Percentiles rank a stretch among this genome's conserved stretches.
phyloP scores from a whole-genome alignment of 345 rosid genomes.

The Bretschneidera sinensis region DNA sequence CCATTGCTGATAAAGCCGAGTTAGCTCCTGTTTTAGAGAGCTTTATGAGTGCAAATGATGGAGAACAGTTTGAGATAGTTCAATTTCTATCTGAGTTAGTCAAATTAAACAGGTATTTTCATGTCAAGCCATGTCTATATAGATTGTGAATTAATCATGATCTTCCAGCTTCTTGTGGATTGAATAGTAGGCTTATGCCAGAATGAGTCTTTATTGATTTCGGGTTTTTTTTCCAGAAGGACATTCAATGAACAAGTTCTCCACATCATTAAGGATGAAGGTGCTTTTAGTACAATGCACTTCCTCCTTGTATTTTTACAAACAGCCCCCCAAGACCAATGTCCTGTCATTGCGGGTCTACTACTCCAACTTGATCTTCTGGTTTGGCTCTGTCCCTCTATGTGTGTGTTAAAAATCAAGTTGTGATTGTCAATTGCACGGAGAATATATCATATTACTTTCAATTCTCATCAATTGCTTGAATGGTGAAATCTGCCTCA shows the following conservation, averaged over 20 bases:
- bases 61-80: conserved; percentile 42
- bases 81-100: conserved; percentile 51
- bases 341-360: conserved; percentile 55
- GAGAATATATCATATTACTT: too few relatives aligned
- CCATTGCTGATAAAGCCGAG: conserved; percentile 49
- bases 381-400: conserved; percentile 37
- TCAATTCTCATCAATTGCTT: too few relatives aligned
- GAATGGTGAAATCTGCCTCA: too few relatives aligned
- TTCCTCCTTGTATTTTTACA: conserved; percentile 48
- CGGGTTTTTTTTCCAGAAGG: conserved; percentile 36
- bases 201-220: too few relatives aligned
- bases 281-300: conserved; percentile 61
- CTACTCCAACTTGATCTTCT: conserved; percentile 70
- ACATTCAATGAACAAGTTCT: conserved; percentile 53
- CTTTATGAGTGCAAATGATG: conserved; percentile 36
- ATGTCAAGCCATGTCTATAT: not conserved
- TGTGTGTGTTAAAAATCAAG: not conserved
- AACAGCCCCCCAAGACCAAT: conserved; percentile 40
- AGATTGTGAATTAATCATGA: not conserved
- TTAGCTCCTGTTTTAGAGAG: conserved; percentile 49
- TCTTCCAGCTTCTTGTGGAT: not conserved
- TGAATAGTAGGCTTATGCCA: too few relatives aligned
- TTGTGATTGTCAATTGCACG: not conserved
- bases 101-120: conserved; percentile 48
- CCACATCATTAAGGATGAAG: conserved; percentile 51